Percentiles rank a stretch among this genome's conserved stretches.
phyloP scores from a whole-genome alignment of 352 stramenopile species.

The Globisporangium iwayamae region DNA sequence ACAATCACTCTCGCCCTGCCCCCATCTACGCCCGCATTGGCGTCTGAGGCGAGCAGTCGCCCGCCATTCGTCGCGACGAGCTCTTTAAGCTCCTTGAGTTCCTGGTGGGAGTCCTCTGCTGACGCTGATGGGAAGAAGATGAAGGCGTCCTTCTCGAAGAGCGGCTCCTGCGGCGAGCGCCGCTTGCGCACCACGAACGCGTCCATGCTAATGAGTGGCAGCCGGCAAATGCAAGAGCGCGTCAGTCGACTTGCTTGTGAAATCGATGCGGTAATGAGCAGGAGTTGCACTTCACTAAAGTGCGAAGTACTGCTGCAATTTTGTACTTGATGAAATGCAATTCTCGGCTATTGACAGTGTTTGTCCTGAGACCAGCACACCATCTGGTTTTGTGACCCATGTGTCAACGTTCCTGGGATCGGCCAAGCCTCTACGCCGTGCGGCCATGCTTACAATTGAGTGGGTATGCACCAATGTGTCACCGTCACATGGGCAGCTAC shows the following conservation, averaged over 20 bases:
- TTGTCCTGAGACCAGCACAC: neutral
- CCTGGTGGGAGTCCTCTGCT: neutral
- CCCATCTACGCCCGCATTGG: neutral
- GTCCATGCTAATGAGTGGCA: conserved; percentile 33
- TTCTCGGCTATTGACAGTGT: conserved; percentile 6
- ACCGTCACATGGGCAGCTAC: neutral
- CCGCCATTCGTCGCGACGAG: conserved; percentile 30
- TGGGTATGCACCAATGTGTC: neutral
- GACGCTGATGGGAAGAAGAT: conserved; percentile 18
- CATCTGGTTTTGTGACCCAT: conserved; percentile 9
- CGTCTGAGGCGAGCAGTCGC: conserved; percentile 18
- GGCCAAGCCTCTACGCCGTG: conserved; percentile 3
- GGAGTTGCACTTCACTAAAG: neutral
- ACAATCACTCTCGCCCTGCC: conserved; percentile 15
- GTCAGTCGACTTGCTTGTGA: neutral
- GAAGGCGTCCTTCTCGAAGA: conserved; percentile 38
- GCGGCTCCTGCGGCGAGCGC: conserved; percentile 14
- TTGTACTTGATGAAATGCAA: conserved; percentile 4
- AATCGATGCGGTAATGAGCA: neutral
- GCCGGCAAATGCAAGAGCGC: neutral
- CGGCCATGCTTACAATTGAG: neutral
- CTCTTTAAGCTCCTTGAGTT: conserved; percentile 14
- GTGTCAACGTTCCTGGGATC: conserved; percentile 4
- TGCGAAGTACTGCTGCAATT: neutral
- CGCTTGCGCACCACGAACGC: conserved; percentile 45